Conservation (phyloP, 768 basidiomycete genomes). For the Lactarius hengduanensis region DNA sequence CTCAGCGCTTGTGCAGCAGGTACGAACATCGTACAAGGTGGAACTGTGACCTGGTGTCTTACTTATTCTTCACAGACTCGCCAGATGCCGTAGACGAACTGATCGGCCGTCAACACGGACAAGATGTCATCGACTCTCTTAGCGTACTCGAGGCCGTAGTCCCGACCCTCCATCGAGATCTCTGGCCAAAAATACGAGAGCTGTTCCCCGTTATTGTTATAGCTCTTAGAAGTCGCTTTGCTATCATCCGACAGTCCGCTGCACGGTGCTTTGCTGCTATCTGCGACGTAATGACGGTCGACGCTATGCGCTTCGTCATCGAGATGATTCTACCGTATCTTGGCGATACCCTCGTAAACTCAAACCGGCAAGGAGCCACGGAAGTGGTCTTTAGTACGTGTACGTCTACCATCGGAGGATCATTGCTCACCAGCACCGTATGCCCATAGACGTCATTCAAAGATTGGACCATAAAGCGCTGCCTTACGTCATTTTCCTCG, state of each 20-base stretch:
- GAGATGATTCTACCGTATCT: conserved; percentile 79
- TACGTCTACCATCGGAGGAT: conserved; percentile 10
- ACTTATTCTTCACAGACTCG: conserved; percentile 34
- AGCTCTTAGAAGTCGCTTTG: conserved; percentile 81
- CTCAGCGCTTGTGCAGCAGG: conserved; percentile 64
- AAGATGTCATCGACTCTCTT: conserved; percentile 89
- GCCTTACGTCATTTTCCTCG: conserved; percentile 94
- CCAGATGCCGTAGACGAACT: conserved; percentile 57
- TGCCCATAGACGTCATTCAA: conserved; percentile 76
- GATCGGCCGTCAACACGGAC: conserved; percentile 74
- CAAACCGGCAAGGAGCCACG: conserved; percentile 84
- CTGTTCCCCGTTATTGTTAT: conserved; percentile 75
- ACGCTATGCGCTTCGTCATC: conserved; percentile 89
- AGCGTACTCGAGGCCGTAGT: conserved; percentile 84
- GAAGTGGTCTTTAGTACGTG: conserved; percentile 89
- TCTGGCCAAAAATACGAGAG: conserved; percentile 66
- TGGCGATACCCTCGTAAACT: conserved; percentile 68
- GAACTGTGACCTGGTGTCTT: background rate
- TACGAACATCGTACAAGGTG: conserved; percentile 38
- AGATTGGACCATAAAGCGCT: conserved; percentile 90
- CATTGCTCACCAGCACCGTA: conserved; percentile 25
- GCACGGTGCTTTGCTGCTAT: conserved; percentile 86
- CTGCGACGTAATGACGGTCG: conserved; percentile 79
- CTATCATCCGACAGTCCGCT: conserved; percentile 86
- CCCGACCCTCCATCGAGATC: conserved; percentile 65